Evolutionary conservation across 768 basidiomycete species (phyloP).

Genomic region (Boletus sp.): DNA sequence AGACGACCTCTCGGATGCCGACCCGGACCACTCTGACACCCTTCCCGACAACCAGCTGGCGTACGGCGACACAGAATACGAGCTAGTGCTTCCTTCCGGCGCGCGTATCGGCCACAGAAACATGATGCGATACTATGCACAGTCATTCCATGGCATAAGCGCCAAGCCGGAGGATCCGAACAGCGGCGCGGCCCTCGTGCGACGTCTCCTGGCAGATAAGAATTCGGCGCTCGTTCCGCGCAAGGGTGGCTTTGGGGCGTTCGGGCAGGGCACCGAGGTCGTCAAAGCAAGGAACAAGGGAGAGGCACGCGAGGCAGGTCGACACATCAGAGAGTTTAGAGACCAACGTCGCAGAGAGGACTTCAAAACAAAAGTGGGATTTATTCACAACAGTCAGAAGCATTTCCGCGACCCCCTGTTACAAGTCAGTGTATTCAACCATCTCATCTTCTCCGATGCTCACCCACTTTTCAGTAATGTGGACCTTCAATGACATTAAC

Average conservation of each 20-base stretch:
- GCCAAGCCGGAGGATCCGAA: constrained; percentile 58
- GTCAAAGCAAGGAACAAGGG: constrained; percentile 92
- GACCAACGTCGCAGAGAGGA: constrained; percentile 78
- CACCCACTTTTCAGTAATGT: constrained; percentile 18
- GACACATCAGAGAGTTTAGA: constrained; percentile 80
- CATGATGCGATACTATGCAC: constrained; percentile 82
- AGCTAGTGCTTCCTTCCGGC: constrained; percentile 92
- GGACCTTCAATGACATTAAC: neutral
- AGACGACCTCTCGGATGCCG: constrained; percentile 33
- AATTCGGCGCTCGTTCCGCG: constrained; percentile 82
- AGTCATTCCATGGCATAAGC: constrained; percentile 60
- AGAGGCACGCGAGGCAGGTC: constrained; percentile 89
- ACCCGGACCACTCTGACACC: constrained; percentile 37
- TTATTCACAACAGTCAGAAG: constrained; percentile 83
- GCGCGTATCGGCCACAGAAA: constrained; percentile 89
- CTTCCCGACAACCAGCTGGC: constrained; percentile 56
- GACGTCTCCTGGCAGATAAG: constrained; percentile 75
- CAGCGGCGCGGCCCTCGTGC: constrained; percentile 75
- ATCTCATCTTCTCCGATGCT: neutral
- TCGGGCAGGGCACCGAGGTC: constrained; percentile 75
- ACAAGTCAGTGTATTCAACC: constrained; percentile 38
- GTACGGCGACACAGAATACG: constrained; percentile 78
- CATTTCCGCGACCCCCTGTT: constrained; percentile 76
- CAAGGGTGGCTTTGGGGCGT: constrained; percentile 85
- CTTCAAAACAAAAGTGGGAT: constrained; percentile 82